These are phyloP conservation scores for Fusarium duplospermum DNA, from an alignment of 2,329 filamentous ascomycete genomes.

Conservation along the genomic window DNA sequence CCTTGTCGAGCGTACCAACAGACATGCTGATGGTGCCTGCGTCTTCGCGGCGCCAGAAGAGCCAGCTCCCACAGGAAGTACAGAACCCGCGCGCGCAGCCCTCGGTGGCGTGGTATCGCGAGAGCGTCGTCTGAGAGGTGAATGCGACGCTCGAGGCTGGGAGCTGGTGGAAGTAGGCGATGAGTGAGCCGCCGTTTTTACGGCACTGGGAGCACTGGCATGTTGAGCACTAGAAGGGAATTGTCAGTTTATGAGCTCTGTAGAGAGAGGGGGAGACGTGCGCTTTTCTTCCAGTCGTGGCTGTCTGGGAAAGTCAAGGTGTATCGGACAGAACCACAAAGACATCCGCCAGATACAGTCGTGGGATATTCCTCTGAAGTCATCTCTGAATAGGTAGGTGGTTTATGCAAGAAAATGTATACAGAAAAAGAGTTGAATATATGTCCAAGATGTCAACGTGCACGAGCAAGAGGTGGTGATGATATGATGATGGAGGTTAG, in stretches of 20 bases:
- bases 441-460: not conserved
- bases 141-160: conserved; percentile 51
- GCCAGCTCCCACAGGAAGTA: conserved; percentile 58
- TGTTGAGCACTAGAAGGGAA: conserved; percentile 51
- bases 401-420: not conserved
- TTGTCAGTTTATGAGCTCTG: not conserved
- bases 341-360: conserved; percentile 61
- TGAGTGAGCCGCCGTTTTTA: conserved; percentile 60
- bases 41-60: conserved; percentile 58
- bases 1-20: conserved; percentile 59
- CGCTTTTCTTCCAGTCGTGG: conserved; percentile 56
- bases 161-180: conserved; percentile 56
- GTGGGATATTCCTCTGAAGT: conserved; percentile 45
- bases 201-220: conserved; percentile 69
- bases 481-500: conserved; percentile 1
- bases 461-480: not conserved
- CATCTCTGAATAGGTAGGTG: conserved; percentile 19
- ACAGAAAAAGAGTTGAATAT: not conserved
- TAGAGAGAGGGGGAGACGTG: conserved; percentile 27
- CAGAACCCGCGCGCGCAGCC: conserved; percentile 61
- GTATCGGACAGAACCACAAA: conserved; percentile 63
- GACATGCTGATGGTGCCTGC: conserved; percentile 49
- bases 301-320: conserved; percentile 57
- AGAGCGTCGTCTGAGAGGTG: conserved; percentile 48
- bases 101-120: conserved; percentile 55